Conservation (phyloP, 805 yeast genomes). For the Candida silvatica region DNA sequence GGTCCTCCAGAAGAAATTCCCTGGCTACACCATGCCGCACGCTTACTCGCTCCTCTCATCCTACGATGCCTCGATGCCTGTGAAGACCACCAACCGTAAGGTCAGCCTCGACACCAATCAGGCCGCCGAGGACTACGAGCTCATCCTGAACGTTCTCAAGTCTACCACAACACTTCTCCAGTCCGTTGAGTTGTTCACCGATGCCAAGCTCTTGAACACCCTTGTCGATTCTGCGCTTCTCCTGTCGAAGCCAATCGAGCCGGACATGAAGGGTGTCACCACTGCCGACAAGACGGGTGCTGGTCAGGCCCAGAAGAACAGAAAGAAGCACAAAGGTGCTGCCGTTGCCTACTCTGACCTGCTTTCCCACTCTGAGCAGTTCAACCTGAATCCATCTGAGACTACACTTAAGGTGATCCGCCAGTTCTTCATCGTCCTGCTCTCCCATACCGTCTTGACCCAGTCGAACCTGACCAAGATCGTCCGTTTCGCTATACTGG, state of each 20-base stretch:
- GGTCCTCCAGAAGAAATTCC: slow-evolving; percentile 25
- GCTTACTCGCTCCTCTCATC: slow-evolving; percentile 40
- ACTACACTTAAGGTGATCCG: slow-evolving; percentile 28
- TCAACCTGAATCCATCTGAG: slow-evolving; percentile 32
- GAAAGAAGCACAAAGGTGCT: slow-evolving; percentile 25
- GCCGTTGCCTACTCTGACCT: slow-evolving; percentile 58
- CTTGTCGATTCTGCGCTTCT: slow-evolving; percentile 49
- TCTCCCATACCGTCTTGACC: slow-evolving; percentile 44
- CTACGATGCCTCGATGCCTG: slow-evolving; percentile 55
- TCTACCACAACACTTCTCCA: slow-evolving; percentile 19
- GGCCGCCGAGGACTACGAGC: slow-evolving; percentile 20
- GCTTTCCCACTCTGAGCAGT: slow-evolving; percentile 55
- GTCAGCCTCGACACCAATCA: slow-evolving; percentile 30
- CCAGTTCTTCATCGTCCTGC: slow-evolving; percentile 38
- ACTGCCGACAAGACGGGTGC: neutral
- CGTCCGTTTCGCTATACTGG: slow-evolving; percentile 34
- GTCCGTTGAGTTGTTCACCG: slow-evolving; percentile 26
- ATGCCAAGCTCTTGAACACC: slow-evolving; percentile 43
- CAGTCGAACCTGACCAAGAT: slow-evolving; percentile 56
- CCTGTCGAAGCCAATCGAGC: slow-evolving; percentile 31
- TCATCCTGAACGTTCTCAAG: slow-evolving; percentile 23
- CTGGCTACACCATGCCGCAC: slow-evolving; percentile 35
- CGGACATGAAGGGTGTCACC: slow-evolving; percentile 10
- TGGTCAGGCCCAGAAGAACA: slow-evolving; percentile 7
- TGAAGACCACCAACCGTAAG: slow-evolving; percentile 28